Conservation (phyloP, 108 stramenopile genomes). For the Phaeodactylum tricornutum region DNA sequence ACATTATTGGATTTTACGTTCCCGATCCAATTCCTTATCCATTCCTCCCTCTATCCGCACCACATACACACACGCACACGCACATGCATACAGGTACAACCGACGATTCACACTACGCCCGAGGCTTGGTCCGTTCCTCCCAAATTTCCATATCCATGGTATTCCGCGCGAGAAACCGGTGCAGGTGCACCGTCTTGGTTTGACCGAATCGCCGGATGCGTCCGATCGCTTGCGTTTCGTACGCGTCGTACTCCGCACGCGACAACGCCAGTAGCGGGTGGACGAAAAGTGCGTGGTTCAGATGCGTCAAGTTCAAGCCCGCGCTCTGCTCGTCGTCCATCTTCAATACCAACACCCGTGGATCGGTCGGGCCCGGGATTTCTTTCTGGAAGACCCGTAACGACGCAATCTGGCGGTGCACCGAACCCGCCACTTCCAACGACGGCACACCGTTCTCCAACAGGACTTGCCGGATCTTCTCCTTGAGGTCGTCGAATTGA, state of each 20-base stretch:
- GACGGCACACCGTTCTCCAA: conserved; percentile 6
- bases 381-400: conserved; percentile 26
- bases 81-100: too few relatives aligned
- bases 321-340: conserved; percentile 27
- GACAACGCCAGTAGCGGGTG: conserved; percentile 28
- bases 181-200: conserved; percentile 21
- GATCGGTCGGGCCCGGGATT: conserved; percentile 12
- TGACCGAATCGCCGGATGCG: conserved; percentile 27
- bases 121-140: conserved; percentile 12
- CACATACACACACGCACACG: too few relatives aligned
- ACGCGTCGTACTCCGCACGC: conserved; percentile 19
- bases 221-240: conserved; percentile 39
- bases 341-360: conserved; percentile 18
- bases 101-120: too few relatives aligned
- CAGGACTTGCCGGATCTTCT: conserved; percentile 17
- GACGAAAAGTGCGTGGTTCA: conserved; percentile 35
- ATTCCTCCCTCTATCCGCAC: too few relatives aligned
- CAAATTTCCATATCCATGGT: conserved; percentile 30
- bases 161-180: conserved; percentile 17
- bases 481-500: conserved; percentile 33
- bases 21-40: too few relatives aligned
- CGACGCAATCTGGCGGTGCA: conserved; percentile 12
- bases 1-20: too few relatives aligned
- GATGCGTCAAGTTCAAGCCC: conserved; percentile 25
- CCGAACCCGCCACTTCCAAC: conserved; percentile 21